These are phyloP conservation scores for Macrotyloma uniflorum DNA, from an alignment of 306 rosid species.

Conservation along the genomic window DNA sequence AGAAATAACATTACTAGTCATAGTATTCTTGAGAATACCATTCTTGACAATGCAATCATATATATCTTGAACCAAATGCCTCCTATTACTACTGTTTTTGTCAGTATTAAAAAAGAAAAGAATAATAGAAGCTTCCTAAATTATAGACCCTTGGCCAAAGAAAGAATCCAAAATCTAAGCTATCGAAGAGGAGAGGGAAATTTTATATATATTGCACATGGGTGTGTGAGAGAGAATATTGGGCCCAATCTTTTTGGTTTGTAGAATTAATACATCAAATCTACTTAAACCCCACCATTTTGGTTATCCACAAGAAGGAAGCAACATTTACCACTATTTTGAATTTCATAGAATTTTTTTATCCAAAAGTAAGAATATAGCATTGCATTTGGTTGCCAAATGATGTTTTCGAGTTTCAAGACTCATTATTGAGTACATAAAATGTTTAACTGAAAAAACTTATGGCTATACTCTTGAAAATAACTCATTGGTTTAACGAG, in stretches of 20 bases:
- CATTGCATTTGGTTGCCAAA: neutral
- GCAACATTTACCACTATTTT: neutral
- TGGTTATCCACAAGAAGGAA: neutral
- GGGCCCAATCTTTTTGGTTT: neutral
- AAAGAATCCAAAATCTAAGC: neutral
- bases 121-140: neutral
- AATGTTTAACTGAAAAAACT: neutral
- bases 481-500: neutral
- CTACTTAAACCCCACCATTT: neutral
- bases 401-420: neutral
- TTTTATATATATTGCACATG: neutral
- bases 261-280: neutral
- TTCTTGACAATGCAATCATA: neutral
- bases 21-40: neutral
- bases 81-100: neutral
- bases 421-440: neutral
- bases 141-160: neutral
- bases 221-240: neutral
- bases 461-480: neutral
- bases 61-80: constrained; percentile 1
- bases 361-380: neutral
- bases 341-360: neutral
- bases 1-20: neutral
- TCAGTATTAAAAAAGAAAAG: neutral
- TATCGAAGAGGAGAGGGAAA: neutral